Base-by-base conservation (phyloP, 495 filamentous ascomycete species). In the Penicillium cosmopolitanum region DNA sequence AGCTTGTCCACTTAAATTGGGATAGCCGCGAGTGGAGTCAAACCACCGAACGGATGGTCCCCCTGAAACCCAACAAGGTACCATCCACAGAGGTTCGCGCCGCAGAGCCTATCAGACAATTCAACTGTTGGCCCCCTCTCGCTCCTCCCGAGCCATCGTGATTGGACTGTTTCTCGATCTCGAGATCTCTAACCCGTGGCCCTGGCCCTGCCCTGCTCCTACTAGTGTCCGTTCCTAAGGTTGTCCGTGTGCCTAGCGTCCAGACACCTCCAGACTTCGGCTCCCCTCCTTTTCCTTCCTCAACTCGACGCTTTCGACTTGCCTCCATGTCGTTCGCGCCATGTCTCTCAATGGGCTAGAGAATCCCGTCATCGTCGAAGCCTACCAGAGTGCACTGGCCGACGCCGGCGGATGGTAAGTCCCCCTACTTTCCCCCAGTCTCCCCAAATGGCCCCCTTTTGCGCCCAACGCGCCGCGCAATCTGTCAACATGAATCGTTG, bases 311-410 rank as follows among this genome's bases (percentile, higher is more conserved):
- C 52, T 55, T 25, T 21, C 28, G 28, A 51, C 46, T 40, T 51
- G 38, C 58, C 67, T 60, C 69, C 73, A 81, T 81, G 78, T 73
- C 62, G 75, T 63, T 65, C 70, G 66, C 73, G 69, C 62, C 73
- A 98, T 98, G 95, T 98, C 95, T 82, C 82, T 98, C 77, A 97
- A 98, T 88, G 95, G 95, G 63, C 81, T 98, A 80, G 95, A 98
- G 79, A 83, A 85, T 80, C 79, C 84, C 65, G 82, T 83, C 63
- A 81, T 98, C 68, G 82, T 85, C 73, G 92, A 94, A 74, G 93
- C 93, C 63, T 89, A 96, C 78, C 90, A 93, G 64, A 77, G 82
- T 63, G 89, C 92, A 50, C 79, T 88, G 58, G 82, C 81, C 38
- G 96, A 98, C 70, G 87, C 90, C 40, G 95, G 94, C 74, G 93